A percentile compares a stretch with the other conserved stretches of the same genome.
phyloP scores from a whole-genome alignment of 2,329 filamentous ascomycete species.

The Scytalidium lignicola region DNA sequence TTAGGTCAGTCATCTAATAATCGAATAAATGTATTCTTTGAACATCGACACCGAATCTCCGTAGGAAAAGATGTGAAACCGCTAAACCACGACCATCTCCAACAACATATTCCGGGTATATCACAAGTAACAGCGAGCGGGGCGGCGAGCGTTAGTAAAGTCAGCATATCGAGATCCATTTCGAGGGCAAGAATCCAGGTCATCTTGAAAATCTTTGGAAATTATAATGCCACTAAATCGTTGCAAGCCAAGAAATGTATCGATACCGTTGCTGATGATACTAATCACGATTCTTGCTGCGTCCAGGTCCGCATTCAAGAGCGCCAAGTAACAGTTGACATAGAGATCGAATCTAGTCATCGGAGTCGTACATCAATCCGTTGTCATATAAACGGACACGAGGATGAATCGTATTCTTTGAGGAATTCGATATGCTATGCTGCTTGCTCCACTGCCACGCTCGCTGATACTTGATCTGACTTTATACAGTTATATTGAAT shows the following conservation, averaged over 20 bases:
- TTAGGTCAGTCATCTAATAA: conserved; percentile 60
- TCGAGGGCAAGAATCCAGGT: conserved; percentile 5
- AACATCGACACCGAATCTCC: conserved; percentile 23
- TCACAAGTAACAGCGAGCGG: conserved; percentile 52
- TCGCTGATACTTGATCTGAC: conserved; percentile 39
- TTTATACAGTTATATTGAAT: background rate
- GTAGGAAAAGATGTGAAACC: conserved; percentile 21
- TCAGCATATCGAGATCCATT: conserved; percentile 10
- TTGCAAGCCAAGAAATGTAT: no score
- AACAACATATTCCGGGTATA: conserved; percentile 20
- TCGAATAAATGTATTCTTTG: conserved; percentile 24
- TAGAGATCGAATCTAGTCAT: no score
- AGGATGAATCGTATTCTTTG: background rate
- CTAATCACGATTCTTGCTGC: no score
- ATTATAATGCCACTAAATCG: no score
- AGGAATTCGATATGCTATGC: conserved; percentile 23
- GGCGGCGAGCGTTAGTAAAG: conserved; percentile 47
- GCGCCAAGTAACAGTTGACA: no score
- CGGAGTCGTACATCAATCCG: no score
- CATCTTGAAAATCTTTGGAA: background rate
- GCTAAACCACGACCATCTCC: conserved; percentile 17
- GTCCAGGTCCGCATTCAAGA: no score
- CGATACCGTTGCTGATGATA: no score
- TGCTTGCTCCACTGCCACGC: conserved; percentile 44
- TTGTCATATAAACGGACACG: background rate